Conservation (phyloP, 345 rosid species). For the Pseudoturritis turrita region DNA sequence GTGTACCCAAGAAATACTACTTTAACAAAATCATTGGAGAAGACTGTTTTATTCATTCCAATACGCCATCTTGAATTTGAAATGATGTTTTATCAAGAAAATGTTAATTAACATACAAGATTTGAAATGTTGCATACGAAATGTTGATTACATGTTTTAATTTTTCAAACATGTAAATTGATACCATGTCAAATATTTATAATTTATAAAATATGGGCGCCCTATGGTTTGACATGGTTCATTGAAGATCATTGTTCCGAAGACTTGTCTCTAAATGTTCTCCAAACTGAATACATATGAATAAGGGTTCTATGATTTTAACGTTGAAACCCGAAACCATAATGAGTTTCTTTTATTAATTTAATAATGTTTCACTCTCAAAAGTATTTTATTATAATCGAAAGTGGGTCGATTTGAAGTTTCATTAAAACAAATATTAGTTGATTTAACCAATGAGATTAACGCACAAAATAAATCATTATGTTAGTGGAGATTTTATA, state of each 20-base stretch:
- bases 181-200: not conserved
- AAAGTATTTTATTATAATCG: constrained; percentile 21
- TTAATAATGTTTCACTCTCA: constrained; percentile 6
- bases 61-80: not conserved
- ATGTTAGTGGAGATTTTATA: constrained; percentile 23
- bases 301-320: constrained; percentile 30
- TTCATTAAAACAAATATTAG: constrained; percentile 19
- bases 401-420: constrained; percentile 30
- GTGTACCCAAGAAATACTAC: not conserved
- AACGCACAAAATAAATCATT: constrained; percentile 14
- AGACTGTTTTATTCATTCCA: not conserved
- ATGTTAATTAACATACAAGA: not conserved
- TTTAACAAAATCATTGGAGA: not conserved
- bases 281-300: constrained; percentile 31
- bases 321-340: constrained; percentile 31
- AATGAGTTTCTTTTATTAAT: constrained; percentile 16
- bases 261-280: constrained; percentile 34
- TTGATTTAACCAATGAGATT: constrained; percentile 10
- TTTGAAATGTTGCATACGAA: too few species aligned
- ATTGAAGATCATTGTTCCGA: constrained; percentile 29
- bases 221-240: constrained; percentile 33
- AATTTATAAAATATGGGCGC: constrained; percentile 14
- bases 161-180: not conserved
- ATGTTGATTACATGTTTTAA: too few species aligned
- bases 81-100: not conserved